Conservation (phyloP, 441 rosid genomes). For the Gossypium armourianum region DNA sequence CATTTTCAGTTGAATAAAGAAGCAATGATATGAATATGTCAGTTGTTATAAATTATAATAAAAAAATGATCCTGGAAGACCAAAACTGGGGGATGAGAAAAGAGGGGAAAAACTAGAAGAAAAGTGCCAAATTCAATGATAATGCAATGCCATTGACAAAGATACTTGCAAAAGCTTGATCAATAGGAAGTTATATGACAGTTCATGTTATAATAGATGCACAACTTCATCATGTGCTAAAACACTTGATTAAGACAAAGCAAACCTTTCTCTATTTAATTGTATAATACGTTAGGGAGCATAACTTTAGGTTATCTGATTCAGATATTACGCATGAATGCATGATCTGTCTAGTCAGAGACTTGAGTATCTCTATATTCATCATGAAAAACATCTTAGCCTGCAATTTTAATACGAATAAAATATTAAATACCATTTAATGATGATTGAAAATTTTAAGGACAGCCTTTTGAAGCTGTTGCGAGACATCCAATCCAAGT, state of each 20-base stretch:
- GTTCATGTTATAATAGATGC: background rate
- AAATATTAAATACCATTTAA: constrained; percentile 1
- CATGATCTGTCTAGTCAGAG: background rate
- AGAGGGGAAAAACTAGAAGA: background rate
- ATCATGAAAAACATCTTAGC: constrained; percentile 1
- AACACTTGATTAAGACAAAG: background rate
- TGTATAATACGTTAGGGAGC: background rate
- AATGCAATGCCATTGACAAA: background rate
- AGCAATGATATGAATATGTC: background rate
- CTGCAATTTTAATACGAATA: background rate
- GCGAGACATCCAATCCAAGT: background rate
- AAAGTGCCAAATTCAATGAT: background rate
- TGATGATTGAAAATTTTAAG: background rate
- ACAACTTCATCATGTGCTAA: background rate
- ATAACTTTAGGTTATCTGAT: background rate
- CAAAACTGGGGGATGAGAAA: background rate
- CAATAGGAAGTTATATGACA: background rate
- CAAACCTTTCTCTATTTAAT: background rate
- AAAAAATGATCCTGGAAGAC: background rate
- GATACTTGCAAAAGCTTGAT: constrained; percentile 1
- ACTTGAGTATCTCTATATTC: background rate
- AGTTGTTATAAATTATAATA: background rate
- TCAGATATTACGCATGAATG: background rate
- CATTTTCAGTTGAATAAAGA: background rate
- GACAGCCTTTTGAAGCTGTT: background rate